These are phyloP conservation scores for Aspergillus neotritici DNA, from an alignment of 2,329 filamentous ascomycete species.

Conservation along the genomic window DNA sequence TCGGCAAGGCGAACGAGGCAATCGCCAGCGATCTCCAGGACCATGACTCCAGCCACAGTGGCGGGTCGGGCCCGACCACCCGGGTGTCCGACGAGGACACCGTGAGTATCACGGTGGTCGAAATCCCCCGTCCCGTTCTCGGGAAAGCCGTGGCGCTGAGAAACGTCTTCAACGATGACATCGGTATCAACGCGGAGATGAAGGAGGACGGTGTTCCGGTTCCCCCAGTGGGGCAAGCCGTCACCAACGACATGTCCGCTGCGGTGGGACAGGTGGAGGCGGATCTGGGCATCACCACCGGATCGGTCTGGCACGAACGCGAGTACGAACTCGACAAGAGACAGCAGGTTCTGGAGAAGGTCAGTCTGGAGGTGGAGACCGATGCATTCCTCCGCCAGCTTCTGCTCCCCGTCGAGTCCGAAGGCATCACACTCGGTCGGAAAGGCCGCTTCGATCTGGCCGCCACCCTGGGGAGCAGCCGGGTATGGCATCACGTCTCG, in stretches of 20 bases:
- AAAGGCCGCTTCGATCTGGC: constrained; percentile 73
- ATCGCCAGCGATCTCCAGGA: constrained; percentile 69
- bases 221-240: constrained; percentile 66
- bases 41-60: constrained; percentile 62
- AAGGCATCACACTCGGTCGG: constrained; percentile 76
- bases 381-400: constrained; percentile 78
- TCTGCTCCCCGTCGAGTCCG: constrained; percentile 68
- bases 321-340: constrained; percentile 76
- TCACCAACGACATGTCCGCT: constrained; percentile 79
- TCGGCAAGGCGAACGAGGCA: constrained; percentile 78
- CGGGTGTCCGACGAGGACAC: constrained; percentile 69
- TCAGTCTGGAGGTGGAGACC: constrained; percentile 72
- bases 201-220: constrained; percentile 88
- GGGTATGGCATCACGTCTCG: constrained; percentile 91
- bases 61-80: constrained; percentile 50
- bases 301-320: constrained; percentile 62
- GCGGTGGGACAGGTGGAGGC: constrained; percentile 71
- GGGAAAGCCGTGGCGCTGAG: constrained; percentile 86
- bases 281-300: constrained; percentile 69
- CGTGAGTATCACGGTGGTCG: constrained; percentile 81
- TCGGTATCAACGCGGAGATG: constrained; percentile 95
- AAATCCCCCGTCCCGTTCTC: constrained; percentile 71
- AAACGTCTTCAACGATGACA: constrained; percentile 84
- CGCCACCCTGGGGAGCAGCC: constrained; percentile 69
- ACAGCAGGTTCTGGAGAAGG: constrained; percentile 77